These are phyloP conservation scores for Candida quercuum DNA, from an alignment of 805 yeast genomes.

Conservation along the genomic window DNA sequence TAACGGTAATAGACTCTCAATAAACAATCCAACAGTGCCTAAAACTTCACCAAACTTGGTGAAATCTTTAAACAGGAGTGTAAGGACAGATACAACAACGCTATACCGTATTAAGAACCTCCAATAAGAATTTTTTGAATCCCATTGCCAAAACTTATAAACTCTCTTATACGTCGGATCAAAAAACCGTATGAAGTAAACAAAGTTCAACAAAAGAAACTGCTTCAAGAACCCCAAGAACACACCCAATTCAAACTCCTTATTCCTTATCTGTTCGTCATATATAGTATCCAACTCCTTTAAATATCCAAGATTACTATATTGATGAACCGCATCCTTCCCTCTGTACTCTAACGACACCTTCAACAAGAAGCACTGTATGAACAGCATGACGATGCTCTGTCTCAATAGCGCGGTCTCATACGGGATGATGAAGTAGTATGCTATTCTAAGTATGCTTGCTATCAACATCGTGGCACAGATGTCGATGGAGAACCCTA, in stretches of 20 bases:
- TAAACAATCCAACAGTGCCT: slow-evolving; percentile 60
- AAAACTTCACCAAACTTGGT: slow-evolving; percentile 41
- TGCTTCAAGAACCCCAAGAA: slow-evolving; percentile 2
- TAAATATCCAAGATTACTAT: background rate
- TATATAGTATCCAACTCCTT: background rate
- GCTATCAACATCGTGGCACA: slow-evolving; percentile 89
- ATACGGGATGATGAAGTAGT: slow-evolving; percentile 75
- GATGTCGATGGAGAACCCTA: slow-evolving; percentile 87
- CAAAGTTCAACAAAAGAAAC: slow-evolving; percentile 20
- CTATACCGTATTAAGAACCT: slow-evolving; percentile 43
- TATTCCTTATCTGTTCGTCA: slow-evolving; percentile 1
- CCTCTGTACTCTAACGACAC: slow-evolving; percentile 58
- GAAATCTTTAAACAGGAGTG: slow-evolving; percentile 32
- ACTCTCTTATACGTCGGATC: slow-evolving; percentile 68
- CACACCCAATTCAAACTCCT: slow-evolving; percentile 4
- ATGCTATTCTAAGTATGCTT: slow-evolving; percentile 64
- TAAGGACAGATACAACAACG: slow-evolving; percentile 18
- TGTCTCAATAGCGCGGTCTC: slow-evolving; percentile 77
- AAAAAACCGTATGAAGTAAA: slow-evolving; percentile 50
- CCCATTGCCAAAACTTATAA: slow-evolving; percentile 84
- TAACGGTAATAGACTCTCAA: slow-evolving; percentile 69
- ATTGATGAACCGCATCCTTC: slow-evolving; percentile 23
- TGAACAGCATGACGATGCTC: slow-evolving; percentile 76
- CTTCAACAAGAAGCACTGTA: slow-evolving; percentile 61
- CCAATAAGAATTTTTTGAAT: slow-evolving; percentile 53